Evolutionary conservation across 1,284 basidiomycete species (phyloP).

Genomic region (Xerocomus minutiporus): DNA sequence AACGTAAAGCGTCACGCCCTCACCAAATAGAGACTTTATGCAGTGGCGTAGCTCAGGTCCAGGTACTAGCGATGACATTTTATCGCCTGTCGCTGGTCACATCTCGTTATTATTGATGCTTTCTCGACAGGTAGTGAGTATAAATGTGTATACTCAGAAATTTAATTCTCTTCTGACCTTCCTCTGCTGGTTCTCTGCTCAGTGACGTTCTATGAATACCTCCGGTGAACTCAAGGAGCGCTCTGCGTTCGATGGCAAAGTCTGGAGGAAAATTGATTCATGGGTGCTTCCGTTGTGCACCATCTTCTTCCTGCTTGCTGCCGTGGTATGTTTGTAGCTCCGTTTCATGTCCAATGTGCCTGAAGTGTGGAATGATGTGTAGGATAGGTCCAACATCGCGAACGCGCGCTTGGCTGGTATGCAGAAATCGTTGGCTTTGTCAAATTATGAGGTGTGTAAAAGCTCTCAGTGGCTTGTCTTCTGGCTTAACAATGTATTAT

Average conservation of each 20-base stretch:
- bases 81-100: background rate
- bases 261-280: conserved; percentile 48
- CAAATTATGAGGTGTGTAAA: conserved; percentile 39
- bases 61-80: background rate
- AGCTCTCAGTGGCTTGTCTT: background rate
- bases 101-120: background rate
- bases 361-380: background rate
- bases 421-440: conserved; percentile 48
- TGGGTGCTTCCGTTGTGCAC: conserved; percentile 48
- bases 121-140: background rate
- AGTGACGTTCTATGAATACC: background rate
- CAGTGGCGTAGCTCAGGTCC: background rate
- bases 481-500: background rate
- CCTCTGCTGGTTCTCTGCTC: background rate
- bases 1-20: background rate
- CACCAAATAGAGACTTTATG: background rate
- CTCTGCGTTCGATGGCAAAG: conserved; percentile 28
- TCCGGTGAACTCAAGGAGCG: background rate
- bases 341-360: too few species aligned
- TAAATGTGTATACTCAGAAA: background rate
- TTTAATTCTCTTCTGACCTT: background rate
- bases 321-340: conserved; percentile 35
- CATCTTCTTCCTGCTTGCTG: conserved; percentile 46
- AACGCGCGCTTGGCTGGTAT: conserved; percentile 54
- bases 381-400: background rate